Conservation (phyloP, 371 early-diverging fungal species). For the Mortierella sp. region DNA sequence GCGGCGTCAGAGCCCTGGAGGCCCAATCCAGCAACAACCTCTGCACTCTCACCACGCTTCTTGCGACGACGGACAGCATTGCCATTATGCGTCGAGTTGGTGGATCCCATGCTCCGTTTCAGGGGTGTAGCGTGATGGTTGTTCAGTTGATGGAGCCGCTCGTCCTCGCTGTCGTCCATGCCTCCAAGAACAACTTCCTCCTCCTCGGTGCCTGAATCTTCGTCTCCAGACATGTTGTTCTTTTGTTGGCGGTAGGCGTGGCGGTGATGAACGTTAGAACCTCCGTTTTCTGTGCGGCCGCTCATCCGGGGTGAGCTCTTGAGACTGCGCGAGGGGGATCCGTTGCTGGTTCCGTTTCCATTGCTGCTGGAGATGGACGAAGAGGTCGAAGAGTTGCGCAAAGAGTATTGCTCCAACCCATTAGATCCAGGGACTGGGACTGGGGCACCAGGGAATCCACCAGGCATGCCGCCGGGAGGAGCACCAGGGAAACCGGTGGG, state of each 20-base stretch:
- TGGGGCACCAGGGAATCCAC: constrained; percentile 43
- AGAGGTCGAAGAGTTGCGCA: constrained; percentile 36
- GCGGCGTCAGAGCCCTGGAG: constrained; percentile 9
- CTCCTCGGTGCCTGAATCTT: constrained; percentile 50
- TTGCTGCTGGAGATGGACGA: constrained; percentile 17
- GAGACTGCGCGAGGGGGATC: constrained; percentile 45
- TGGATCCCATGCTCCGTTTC: constrained; percentile 54
- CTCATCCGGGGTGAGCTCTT: constrained; percentile 46
- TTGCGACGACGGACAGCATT: constrained; percentile 56
- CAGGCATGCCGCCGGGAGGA: constrained; percentile 40
- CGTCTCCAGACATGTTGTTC: constrained; percentile 51
- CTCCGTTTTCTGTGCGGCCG: constrained; percentile 19
- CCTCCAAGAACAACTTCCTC: constrained; percentile 23
- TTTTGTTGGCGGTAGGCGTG: constrained; percentile 55
- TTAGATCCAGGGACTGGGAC: constrained; percentile 20
- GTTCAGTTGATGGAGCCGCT: constrained; percentile 6
- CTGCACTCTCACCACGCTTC: constrained; percentile 56
- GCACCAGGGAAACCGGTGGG: constrained; percentile 50
- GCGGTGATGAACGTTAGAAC: constrained; percentile 15
- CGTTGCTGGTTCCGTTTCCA: not conserved
- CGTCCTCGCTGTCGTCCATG: constrained; percentile 49
- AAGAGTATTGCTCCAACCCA: constrained; percentile 51
- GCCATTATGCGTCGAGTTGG: constrained; percentile 43
- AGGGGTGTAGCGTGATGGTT: constrained; percentile 24
- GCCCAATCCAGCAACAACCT: constrained; percentile 47